Percentiles rank a stretch among this genome's conserved stretches.
Evolutionary conservation across 2,329 filamentous ascomycete genomes (phyloP).

Genomic region (Botrytis sinoallii): DNA sequence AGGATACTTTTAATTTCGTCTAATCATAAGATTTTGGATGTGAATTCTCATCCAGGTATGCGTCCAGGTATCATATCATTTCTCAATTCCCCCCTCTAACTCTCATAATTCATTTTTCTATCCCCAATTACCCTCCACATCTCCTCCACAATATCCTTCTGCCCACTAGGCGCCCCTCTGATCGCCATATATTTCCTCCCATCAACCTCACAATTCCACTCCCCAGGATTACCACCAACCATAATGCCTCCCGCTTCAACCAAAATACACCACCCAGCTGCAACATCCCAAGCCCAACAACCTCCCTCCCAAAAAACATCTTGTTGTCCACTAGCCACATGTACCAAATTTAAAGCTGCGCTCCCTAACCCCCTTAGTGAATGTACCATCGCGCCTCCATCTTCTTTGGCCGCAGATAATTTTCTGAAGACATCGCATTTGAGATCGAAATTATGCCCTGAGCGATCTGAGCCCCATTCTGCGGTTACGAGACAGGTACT

Average conservation of each 20-base stretch:
- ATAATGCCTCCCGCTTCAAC: slow-evolving; percentile 71
- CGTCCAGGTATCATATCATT: background rate
- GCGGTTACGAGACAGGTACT: slow-evolving; percentile 62
- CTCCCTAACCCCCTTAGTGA: slow-evolving; percentile 67
- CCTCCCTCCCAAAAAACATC: slow-evolving; percentile 82
- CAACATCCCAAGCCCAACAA: slow-evolving; percentile 84
- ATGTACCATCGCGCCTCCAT: slow-evolving; percentile 74
- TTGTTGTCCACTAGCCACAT: slow-evolving; percentile 66
- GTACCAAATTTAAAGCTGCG: slow-evolving; percentile 72
- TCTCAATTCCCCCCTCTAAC: slow-evolving; percentile 8
- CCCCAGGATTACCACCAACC: slow-evolving; percentile 69
- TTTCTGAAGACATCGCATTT: slow-evolving; percentile 65
- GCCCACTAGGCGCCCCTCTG: slow-evolving; percentile 56
- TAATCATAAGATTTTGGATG: background rate
- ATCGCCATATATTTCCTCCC: slow-evolving; percentile 61
- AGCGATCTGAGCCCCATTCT: slow-evolving; percentile 70
- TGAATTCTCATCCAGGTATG: background rate
- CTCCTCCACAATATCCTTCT: slow-evolving; percentile 61
- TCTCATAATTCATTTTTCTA: slow-evolving; percentile 48
- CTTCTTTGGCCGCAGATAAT: slow-evolving; percentile 55
- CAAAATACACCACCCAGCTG: slow-evolving; percentile 75
- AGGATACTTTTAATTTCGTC: background rate
- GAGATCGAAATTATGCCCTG: slow-evolving; percentile 67
- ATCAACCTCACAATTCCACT: slow-evolving; percentile 63
- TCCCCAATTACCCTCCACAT: slow-evolving; percentile 61